These are phyloP conservation scores for Prinsepia uniflora DNA, from an alignment of 306 rosid species.

Conservation along the genomic window DNA sequence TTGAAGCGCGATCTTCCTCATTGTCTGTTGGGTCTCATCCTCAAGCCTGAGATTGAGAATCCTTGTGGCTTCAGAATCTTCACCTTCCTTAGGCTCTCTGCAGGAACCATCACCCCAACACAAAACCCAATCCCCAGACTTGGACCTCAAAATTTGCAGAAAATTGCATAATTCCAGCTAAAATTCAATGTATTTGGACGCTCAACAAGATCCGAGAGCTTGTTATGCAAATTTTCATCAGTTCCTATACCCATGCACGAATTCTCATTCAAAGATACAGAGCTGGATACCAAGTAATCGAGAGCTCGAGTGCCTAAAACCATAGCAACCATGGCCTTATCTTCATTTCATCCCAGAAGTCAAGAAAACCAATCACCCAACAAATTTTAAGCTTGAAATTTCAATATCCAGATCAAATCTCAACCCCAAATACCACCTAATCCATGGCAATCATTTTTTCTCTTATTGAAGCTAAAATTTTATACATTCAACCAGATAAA, in stretches of 20 bases:
- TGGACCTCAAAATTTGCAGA: slow-evolving; percentile 92
- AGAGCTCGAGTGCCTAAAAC: slow-evolving; percentile 70
- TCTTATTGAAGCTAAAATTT: slow-evolving; percentile 14
- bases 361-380: slow-evolving; percentile 17
- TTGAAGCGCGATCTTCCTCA: slow-evolving; percentile 89
- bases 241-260: slow-evolving; percentile 63
- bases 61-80: slow-evolving; percentile 43
- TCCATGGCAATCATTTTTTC: neutral
- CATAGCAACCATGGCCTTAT: slow-evolving; percentile 52
- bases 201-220: slow-evolving; percentile 94
- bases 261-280: slow-evolving; percentile 67
- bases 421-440: slow-evolving; percentile 23
- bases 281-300: slow-evolving; percentile 58
- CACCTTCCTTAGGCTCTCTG: slow-evolving; percentile 76
- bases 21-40: slow-evolving; percentile 58
- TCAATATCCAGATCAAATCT: slow-evolving; percentile 40
- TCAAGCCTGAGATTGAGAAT: slow-evolving; percentile 33
- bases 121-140: slow-evolving; percentile 69
- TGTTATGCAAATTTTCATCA: slow-evolving; percentile 70
- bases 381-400: slow-evolving; percentile 9
- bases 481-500: slow-evolving; percentile 23
- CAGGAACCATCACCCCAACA: slow-evolving; percentile 99
- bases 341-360: slow-evolving; percentile 68
- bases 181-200: slow-evolving; percentile 61
- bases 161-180: slow-evolving; percentile 90